A percentile compares a stretch with the other conserved stretches of the same genome.
Evolutionary conservation across 2,329 filamentous ascomycete genomes (phyloP).

Genomic region (Chaetomiaceae sp.): DNA sequence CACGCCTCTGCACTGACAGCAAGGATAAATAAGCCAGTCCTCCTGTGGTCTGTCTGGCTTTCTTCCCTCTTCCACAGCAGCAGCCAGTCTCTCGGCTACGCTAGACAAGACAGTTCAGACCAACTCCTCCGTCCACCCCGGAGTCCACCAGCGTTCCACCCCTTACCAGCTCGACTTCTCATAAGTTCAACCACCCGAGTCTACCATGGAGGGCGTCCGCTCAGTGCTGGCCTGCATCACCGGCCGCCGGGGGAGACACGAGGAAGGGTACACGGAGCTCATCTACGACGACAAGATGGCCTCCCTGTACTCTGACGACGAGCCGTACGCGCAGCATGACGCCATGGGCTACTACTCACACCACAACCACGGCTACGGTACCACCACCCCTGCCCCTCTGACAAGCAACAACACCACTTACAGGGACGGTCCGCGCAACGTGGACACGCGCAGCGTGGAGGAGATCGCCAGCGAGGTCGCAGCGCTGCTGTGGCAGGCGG

Average conservation of each 20-base stretch:
- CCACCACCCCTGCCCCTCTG: background rate
- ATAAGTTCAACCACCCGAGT: background rate
- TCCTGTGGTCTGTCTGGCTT: background rate
- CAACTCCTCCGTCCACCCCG: background rate
- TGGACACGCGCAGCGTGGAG: slow-evolving; percentile 7
- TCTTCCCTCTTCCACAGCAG: slow-evolving; percentile 2
- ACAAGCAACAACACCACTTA: background rate
- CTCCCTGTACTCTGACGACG: slow-evolving; percentile 8
- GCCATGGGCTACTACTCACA: slow-evolving; percentile 13
- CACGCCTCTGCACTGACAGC: background rate
- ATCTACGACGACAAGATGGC: slow-evolving; percentile 19
- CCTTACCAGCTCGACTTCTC: background rate
- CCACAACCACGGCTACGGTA: background rate
- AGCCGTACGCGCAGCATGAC: slow-evolving; percentile 8
- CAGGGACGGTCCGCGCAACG: background rate
- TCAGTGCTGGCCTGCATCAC: slow-evolving; percentile 17
- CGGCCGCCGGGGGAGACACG: background rate
- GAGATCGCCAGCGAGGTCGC: slow-evolving; percentile 15
- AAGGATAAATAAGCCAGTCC: background rate
- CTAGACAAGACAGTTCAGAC: slow-evolving; percentile 3
- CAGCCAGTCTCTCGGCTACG: slow-evolving; percentile 11
- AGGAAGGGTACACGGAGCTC: slow-evolving; percentile 15
- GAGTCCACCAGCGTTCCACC: background rate
- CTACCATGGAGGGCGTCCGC: slow-evolving; percentile 12
- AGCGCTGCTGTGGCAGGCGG: slow-evolving; percentile 15